A percentile compares a stretch with the other conserved stretches of the same genome.
These are phyloP conservation scores for Penicillium palitans DNA, from an alignment of 2,329 filamentous ascomycete genomes.

Conservation along the genomic window DNA sequence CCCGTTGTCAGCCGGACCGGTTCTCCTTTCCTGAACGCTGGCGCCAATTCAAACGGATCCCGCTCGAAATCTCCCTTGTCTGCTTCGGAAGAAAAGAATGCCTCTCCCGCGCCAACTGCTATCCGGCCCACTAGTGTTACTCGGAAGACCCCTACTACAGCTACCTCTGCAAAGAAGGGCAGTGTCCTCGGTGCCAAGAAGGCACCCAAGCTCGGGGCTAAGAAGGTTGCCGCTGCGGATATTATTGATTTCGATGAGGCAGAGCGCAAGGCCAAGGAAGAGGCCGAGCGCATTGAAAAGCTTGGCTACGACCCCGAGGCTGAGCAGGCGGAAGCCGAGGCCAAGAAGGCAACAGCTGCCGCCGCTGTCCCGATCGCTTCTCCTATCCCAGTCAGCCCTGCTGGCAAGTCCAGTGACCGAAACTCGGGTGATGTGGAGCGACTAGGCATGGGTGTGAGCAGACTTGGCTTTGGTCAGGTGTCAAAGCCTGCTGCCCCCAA, in stretches of 20 bases:
- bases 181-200: conserved; percentile 88
- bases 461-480: conserved; percentile 84
- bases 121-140: conserved; percentile 77
- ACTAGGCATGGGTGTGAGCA: conserved; percentile 81
- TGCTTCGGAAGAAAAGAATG: conserved; percentile 53
- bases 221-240: conserved; percentile 76
- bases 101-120: conserved; percentile 59
- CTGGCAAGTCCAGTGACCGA: conserved; percentile 53
- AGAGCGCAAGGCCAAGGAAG: conserved; percentile 95
- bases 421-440: conserved; percentile 78
- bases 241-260: conserved; percentile 95
- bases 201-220: conserved; percentile 79
- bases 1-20: conserved; percentile 75
- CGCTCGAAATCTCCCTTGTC: conserved; percentile 81
- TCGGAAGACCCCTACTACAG: conserved; percentile 66
- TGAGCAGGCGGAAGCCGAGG: conserved; percentile 58
- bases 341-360: conserved; percentile 25
- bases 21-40: conserved; percentile 85
- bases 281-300: conserved; percentile 93
- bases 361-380: conserved; percentile 64
- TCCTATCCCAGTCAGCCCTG: conserved; percentile 73
- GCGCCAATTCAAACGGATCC: conserved; percentile 65
- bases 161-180: conserved; percentile 70
- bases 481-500: conserved; percentile 63
- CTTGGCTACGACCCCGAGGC: conserved; percentile 93